These are phyloP conservation scores for Gossypium lobatum DNA, from an alignment of 441 rosid species.

Conservation along the genomic window DNA sequence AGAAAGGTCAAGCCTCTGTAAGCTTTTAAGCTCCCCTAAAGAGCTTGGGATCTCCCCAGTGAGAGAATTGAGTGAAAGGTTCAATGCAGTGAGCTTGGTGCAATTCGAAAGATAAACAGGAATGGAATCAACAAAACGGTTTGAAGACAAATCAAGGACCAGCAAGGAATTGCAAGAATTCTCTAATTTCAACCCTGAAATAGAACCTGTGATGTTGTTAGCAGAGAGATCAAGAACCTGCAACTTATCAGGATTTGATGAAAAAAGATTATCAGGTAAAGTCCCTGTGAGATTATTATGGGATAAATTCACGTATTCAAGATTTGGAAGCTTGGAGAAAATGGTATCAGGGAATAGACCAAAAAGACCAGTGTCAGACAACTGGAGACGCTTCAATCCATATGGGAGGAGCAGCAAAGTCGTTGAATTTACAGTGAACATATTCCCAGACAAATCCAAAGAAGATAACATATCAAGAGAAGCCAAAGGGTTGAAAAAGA, in stretches of 20 bases:
- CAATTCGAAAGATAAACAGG: slow-evolving; percentile 68
- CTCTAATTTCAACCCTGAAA: slow-evolving; percentile 49
- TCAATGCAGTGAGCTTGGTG: slow-evolving; percentile 61
- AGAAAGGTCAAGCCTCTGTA: slow-evolving; percentile 72
- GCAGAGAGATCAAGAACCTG: slow-evolving; percentile 72
- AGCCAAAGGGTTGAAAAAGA: slow-evolving; percentile 53
- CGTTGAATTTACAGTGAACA: slow-evolving; percentile 51
- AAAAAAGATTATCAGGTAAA: slow-evolving; percentile 47
- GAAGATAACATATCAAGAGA: slow-evolving; percentile 54
- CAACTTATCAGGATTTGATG: slow-evolving; percentile 45
- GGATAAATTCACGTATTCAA: slow-evolving; percentile 50
- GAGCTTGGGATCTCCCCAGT: slow-evolving; percentile 64
- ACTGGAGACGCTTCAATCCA: slow-evolving; percentile 56
- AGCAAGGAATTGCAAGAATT: slow-evolving; percentile 55
- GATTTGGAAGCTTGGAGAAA: slow-evolving; percentile 51
- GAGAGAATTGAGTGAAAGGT: slow-evolving; percentile 54
- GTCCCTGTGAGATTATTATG: slow-evolving; percentile 62
- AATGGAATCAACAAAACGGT: slow-evolving; percentile 46
- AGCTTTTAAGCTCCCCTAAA: slow-evolving; percentile 43
- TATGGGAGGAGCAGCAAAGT: slow-evolving; percentile 72
- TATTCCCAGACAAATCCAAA: slow-evolving; percentile 56
- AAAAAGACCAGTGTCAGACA: slow-evolving; percentile 55
- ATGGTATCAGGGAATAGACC: slow-evolving; percentile 60
- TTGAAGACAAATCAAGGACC: slow-evolving; percentile 63
- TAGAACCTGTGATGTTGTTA: slow-evolving; percentile 80